Conservation (phyloP, 352 stramenopile species). For the Elongisporangium anandrum region DNA sequence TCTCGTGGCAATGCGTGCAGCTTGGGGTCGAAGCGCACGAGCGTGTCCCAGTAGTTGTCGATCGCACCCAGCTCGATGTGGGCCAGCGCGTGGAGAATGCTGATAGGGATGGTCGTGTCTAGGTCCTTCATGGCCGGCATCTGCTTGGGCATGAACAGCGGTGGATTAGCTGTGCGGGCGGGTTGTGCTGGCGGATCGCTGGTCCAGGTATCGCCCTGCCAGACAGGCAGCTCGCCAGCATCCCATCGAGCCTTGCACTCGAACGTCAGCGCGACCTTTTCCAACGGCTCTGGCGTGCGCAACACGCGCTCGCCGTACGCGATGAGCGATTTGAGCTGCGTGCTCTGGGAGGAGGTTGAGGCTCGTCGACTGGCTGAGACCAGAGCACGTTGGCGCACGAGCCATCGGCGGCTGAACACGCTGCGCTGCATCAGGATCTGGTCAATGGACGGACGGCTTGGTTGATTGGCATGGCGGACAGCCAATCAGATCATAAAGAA, state of each 20-base stretch:
- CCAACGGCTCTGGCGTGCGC: conserved; percentile 31
- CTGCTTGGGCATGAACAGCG: conserved; percentile 59
- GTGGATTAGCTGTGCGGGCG: conserved; percentile 33
- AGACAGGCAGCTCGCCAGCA: conserved; percentile 30
- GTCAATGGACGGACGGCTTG: neutral
- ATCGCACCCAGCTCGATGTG: conserved; percentile 86
- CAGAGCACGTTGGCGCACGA: neutral
- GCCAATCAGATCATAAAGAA: neutral
- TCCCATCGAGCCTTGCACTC: conserved; percentile 48
- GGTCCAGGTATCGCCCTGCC: conserved; percentile 21
- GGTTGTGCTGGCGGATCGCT: conserved; percentile 43
- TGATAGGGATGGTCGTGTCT: conserved; percentile 51
- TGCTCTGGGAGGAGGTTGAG: neutral
- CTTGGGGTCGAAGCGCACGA: conserved; percentile 71
- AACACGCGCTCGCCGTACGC: conserved; percentile 62
- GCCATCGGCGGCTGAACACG: neutral
- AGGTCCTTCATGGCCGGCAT: conserved; percentile 72
- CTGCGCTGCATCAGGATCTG: neutral
- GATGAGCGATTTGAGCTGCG: conserved; percentile 37
- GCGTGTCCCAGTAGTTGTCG: conserved; percentile 87
- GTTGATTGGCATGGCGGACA: neutral
- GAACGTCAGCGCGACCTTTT: conserved; percentile 64
- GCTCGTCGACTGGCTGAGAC: neutral
- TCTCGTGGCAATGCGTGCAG: conserved; percentile 35
- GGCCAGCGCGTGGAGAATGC: conserved; percentile 79